phyloP scores from a whole-genome alignment of 2,329 filamentous ascomycete species.

The Botrytis pseudocinerea region DNA sequence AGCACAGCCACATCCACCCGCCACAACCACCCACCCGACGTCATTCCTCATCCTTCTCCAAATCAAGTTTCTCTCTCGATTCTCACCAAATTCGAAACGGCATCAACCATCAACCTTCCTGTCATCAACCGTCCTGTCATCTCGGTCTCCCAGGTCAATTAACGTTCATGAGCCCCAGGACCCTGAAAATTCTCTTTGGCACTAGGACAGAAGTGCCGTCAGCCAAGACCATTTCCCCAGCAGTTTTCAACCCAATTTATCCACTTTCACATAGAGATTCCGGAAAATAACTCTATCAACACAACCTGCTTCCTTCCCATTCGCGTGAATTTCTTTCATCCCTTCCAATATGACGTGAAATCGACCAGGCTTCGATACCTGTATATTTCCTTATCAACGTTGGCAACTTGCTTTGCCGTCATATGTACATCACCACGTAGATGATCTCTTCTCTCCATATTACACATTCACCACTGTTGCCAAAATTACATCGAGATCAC shows the following conservation, averaged over 20 bases:
- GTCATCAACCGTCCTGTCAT: not conserved
- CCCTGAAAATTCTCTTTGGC: not conserved
- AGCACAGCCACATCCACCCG: not conserved
- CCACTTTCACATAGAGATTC: not conserved
- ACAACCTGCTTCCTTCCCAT: not conserved
- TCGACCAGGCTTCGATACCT: not conserved
- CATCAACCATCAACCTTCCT: not conserved
- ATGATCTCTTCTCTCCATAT: not conserved
- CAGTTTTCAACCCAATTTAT: not conserved
- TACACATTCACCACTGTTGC: not conserved
- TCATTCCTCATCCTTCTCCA: not conserved
- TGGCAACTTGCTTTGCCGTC: not conserved
- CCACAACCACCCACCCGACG: not conserved
- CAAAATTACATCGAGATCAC: not conserved
- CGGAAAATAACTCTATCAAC: not conserved
- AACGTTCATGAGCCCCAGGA: constrained; percentile 4
- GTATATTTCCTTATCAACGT: not conserved
- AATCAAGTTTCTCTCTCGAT: constrained; percentile 20
- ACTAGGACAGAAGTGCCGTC: not conserved
- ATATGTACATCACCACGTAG: constrained; percentile 10
- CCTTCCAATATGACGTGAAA: constrained; percentile 2
- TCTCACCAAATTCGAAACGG: not conserved
- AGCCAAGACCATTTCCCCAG: constrained; percentile 15
- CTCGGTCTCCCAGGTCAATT: not conserved
- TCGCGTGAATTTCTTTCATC: not conserved